Evolutionary conservation across 192 early-diverging fungal species (phyloP).

Genomic region (Backusella parvicylindrica): DNA sequence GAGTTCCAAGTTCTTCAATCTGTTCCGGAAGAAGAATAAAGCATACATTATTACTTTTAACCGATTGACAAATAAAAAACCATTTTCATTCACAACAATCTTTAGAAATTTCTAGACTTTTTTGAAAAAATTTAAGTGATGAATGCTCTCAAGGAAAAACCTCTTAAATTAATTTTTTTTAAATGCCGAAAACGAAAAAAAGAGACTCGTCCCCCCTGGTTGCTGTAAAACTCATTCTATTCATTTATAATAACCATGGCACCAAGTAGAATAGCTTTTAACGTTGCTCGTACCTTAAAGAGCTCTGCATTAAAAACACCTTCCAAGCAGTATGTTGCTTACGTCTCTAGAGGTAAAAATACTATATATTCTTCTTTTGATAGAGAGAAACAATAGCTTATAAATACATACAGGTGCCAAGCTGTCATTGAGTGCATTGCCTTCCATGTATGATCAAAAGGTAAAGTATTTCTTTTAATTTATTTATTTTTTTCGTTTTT

Average conservation of each 20-base stretch:
- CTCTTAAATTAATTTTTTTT: neutral
- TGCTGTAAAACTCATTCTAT: neutral
- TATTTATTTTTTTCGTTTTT: neutral
- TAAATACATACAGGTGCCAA: neutral
- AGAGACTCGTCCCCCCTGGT: neutral
- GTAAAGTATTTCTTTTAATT: slow-evolving; percentile 8
- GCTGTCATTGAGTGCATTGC: slow-evolving; percentile 6
- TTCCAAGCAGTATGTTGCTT: neutral
- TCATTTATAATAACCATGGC: neutral
- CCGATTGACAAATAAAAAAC: neutral
- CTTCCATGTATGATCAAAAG: slow-evolving; percentile 16
- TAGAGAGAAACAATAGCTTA: neutral
- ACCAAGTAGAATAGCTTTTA: neutral
- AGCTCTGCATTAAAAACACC: neutral
- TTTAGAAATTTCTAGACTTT: neutral
- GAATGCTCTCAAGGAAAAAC: neutral
- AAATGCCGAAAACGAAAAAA: neutral
- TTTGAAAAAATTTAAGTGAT: neutral
- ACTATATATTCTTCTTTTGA: neutral
- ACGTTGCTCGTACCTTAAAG: neutral
- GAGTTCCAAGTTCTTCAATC: slow-evolving; percentile 16
- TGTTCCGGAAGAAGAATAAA: neutral
- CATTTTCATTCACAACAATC: neutral
- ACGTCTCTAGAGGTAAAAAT: neutral
- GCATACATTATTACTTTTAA: neutral